These are phyloP conservation scores for Pleomassaria siparia DNA, from an alignment of 2,329 filamentous ascomycete genomes.

Conservation along the genomic window DNA sequence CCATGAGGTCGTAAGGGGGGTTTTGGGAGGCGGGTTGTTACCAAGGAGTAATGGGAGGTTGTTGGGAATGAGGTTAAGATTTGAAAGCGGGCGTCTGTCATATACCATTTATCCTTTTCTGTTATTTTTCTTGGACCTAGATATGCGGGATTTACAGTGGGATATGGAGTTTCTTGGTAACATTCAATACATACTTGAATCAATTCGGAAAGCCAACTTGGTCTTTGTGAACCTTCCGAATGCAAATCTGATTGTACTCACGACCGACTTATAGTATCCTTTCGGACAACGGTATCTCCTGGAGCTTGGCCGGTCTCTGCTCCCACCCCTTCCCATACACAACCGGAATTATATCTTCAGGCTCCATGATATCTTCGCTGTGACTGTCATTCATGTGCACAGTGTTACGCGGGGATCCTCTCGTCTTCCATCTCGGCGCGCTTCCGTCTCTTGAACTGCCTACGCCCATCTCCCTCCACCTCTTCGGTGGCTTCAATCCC, in stretches of 20 bases:
- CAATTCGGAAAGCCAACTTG: too few relatives aligned
- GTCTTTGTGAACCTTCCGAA: too few relatives aligned
- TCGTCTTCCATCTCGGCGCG: slow-evolving; percentile 38
- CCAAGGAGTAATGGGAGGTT: too few relatives aligned
- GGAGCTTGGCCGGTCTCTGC: neutral
- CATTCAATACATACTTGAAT: too few relatives aligned
- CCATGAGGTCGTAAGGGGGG: neutral
- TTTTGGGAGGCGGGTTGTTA: neutral
- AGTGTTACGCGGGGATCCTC: slow-evolving; percentile 27
- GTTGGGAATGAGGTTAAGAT: too few relatives aligned
- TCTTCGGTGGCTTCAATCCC: slow-evolving; percentile 59
- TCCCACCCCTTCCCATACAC: slow-evolving; percentile 19
- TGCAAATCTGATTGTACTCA: neutral
- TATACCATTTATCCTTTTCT: too few relatives aligned
- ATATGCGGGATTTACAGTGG: too few relatives aligned
- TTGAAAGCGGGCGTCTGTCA: too few relatives aligned
- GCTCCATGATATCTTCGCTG: slow-evolving; percentile 29
- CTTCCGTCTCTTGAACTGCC: slow-evolving; percentile 31
- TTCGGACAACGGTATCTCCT: neutral
- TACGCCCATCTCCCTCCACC: slow-evolving; percentile 52
- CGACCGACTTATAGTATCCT: neutral
- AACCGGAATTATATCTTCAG: slow-evolving; percentile 36
- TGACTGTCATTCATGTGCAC: slow-evolving; percentile 31
- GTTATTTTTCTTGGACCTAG: too few relatives aligned
- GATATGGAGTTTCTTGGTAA: too few relatives aligned